Conservation (phyloP, 2,329 filamentous ascomycete genomes). For the Diplodia mutila region DNA sequence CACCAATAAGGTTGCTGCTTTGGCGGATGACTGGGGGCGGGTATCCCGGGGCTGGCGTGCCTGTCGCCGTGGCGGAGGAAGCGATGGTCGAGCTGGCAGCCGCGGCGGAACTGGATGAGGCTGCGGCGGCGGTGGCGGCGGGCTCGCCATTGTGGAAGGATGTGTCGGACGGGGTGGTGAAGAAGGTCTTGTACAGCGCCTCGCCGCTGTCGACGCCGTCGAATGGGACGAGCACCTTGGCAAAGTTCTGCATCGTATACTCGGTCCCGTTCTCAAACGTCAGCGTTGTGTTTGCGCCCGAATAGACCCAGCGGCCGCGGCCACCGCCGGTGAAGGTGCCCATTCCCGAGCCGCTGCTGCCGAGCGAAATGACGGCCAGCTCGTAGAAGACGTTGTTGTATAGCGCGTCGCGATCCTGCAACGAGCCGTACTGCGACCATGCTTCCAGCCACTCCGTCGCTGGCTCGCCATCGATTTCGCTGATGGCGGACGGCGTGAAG, state of each 20-base stretch:
- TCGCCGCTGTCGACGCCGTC: slow-evolving; percentile 45
- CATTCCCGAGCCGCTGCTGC: slow-evolving; percentile 43
- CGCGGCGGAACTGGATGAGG: background rate
- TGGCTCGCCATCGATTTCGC: slow-evolving; percentile 60
- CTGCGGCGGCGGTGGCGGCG: background rate
- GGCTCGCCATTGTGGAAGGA: slow-evolving; percentile 19
- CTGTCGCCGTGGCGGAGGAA: slow-evolving; percentile 30
- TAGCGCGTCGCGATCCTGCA: slow-evolving; percentile 62
- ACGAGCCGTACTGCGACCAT: slow-evolving; percentile 50
- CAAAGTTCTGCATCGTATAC: slow-evolving; percentile 48
- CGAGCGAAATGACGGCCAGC: slow-evolving; percentile 49
- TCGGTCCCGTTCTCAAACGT: slow-evolving; percentile 51
- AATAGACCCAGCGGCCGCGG: slow-evolving; percentile 49
- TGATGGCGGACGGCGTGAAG: slow-evolving; percentile 55
- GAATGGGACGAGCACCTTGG: slow-evolving; percentile 45
- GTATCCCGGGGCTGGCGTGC: slow-evolving; percentile 47
- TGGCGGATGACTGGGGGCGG: slow-evolving; percentile 47
- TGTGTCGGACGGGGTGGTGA: slow-evolving; percentile 36
- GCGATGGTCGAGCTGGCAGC: slow-evolving; percentile 4
- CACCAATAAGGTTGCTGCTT: slow-evolving; percentile 47
- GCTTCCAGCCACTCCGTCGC: slow-evolving; percentile 54
- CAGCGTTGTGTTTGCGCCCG: slow-evolving; percentile 48
- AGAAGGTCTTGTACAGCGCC: slow-evolving; percentile 45
- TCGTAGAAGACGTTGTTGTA: slow-evolving; percentile 57
- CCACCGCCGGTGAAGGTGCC: slow-evolving; percentile 52